A percentile compares a stretch with the other conserved stretches of the same genome.
Evolutionary conservation across 108 stramenopile species (phyloP).

Genomic region (Cyclotella choctawhatcheeana): DNA sequence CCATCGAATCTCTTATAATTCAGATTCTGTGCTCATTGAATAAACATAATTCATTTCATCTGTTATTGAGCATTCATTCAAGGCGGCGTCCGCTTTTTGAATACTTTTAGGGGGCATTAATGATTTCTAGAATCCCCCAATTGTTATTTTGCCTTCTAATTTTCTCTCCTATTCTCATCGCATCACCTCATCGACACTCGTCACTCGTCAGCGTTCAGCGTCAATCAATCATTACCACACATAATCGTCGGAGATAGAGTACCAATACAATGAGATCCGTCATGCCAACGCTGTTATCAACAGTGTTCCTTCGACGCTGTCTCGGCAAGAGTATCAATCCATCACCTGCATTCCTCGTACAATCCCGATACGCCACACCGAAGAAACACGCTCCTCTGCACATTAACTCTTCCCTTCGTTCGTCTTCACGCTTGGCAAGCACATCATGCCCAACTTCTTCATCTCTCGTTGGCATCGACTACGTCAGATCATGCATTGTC

Average conservation of each 20-base stretch:
- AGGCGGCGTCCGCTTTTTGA: too few species aligned
- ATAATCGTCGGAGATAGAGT: too few species aligned
- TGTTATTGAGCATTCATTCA: too few species aligned
- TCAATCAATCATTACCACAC: too few species aligned
- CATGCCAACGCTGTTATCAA: conserved; percentile 30
- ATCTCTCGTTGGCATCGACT: conserved; percentile 62
- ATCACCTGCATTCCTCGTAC: conserved; percentile 29
- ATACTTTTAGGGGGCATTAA: too few species aligned
- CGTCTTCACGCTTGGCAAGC: neutral
- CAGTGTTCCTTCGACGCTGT: conserved; percentile 19
- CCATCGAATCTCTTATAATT: neutral
- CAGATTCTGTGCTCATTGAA: too few species aligned
- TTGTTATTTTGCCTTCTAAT: too few species aligned
- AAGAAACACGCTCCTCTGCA: neutral
- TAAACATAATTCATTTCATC: too few species aligned
- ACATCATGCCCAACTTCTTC: conserved; percentile 2
- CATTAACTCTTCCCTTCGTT: neutral
- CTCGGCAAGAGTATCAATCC: conserved; percentile 4
- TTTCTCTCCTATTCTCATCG: too few species aligned
- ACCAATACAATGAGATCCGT: conserved; percentile 1
- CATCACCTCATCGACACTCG: too few species aligned
- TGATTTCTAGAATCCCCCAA: too few species aligned
- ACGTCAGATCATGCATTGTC: conserved; percentile 67
- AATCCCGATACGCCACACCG: neutral
- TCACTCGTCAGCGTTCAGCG: neutral